Conservation (phyloP, 73 alveolate species). For the Loxodes magnus region DNA sequence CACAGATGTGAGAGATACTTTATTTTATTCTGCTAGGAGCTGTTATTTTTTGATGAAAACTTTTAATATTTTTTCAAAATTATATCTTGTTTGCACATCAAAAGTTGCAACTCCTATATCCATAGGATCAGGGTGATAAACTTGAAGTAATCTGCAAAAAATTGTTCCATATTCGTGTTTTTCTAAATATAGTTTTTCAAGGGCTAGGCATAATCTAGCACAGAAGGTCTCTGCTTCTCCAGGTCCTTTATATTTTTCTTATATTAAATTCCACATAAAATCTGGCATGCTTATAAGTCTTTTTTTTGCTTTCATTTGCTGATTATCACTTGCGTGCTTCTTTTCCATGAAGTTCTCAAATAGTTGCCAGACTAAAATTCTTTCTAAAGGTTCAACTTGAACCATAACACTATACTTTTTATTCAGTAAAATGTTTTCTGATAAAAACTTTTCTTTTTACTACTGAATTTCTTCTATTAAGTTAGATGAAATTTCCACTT, state of each 20-base stretch:
- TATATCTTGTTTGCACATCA: neutral
- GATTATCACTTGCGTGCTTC: neutral
- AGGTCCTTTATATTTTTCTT: neutral
- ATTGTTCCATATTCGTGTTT: conserved; percentile 2
- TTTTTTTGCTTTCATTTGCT: conserved; percentile 1
- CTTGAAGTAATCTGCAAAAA: conserved; percentile 4
- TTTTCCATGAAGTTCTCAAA: conserved; percentile 9
- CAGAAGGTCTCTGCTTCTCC: neutral
- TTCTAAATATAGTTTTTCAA: neutral
- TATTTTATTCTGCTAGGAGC: too few species aligned
- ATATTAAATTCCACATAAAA: neutral
- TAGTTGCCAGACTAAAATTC: conserved; percentile 1
- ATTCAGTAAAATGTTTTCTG: too few species aligned
- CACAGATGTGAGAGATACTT: too few species aligned
- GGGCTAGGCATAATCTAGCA: neutral
- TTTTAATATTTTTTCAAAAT: too few species aligned
- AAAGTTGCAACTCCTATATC: neutral
- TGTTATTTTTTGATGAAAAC: too few species aligned
- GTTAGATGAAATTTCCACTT: too few species aligned
- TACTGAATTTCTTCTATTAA: too few species aligned
- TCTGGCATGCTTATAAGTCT: conserved; percentile 5
- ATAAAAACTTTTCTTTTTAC: too few species aligned
- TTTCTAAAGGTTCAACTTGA: too few species aligned
- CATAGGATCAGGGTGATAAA: conserved; percentile 13
- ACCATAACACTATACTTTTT: too few species aligned